Evolutionary conservation across 805 yeast genomes (phyloP).

Genomic region (Tanozyma kutaoensis): DNA sequence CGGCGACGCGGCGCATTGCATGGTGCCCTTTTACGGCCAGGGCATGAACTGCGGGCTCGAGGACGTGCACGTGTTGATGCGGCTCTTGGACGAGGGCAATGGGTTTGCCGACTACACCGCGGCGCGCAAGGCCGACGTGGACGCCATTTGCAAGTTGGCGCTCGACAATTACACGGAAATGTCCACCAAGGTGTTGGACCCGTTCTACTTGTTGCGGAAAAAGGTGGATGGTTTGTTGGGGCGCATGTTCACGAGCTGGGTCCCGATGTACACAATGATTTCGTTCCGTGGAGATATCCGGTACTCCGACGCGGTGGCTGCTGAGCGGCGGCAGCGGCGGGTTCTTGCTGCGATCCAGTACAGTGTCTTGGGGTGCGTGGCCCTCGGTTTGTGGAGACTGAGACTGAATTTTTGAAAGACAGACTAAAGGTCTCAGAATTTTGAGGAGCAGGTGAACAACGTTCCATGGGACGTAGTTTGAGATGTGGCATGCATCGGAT

Average conservation of each 20-base stretch:
- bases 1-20: conserved; percentile 93
- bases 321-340: conserved; percentile 39
- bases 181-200: conserved; percentile 66
- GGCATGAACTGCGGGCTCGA: conserved; percentile 96
- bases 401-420: no score
- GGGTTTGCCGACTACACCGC: conserved; percentile 40
- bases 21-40: conserved; percentile 98
- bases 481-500: no score
- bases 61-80: conserved; percentile 61
- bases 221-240: conserved; percentile 55
- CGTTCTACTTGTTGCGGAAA: conserved; percentile 50
- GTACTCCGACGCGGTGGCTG: conserved; percentile 53
- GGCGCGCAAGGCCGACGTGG: conserved; percentile 49
- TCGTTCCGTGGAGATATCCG: conserved; percentile 76
- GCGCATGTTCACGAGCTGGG: conserved; percentile 37
- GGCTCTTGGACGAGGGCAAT: conserved; percentile 26
- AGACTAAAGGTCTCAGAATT: no score
- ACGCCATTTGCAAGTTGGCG: conserved; percentile 68
- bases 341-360: no score
- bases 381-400: no score
- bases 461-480: no score
- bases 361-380: no score
- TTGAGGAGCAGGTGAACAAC: no score
- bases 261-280: conserved; percentile 87
- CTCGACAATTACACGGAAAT: conserved; percentile 74